These are phyloP conservation scores for Acrodontium crateriforme DNA, from an alignment of 2,329 filamentous ascomycete species.

Conservation along the genomic window DNA sequence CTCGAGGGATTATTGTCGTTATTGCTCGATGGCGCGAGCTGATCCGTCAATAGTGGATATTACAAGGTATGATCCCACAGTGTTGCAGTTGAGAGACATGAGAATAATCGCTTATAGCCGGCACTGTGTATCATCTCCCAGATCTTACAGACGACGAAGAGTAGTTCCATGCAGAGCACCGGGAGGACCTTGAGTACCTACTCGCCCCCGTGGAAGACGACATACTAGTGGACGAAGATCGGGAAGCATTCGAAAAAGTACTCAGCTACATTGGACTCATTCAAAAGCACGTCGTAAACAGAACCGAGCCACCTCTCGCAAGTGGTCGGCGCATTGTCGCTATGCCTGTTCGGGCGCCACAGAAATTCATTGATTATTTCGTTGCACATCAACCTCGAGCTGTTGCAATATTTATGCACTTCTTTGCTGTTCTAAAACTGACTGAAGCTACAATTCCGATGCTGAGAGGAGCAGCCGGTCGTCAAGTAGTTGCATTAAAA, in stretches of 20 bases:
- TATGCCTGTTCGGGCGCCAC: slow-evolving; percentile 12
- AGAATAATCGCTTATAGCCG: no score
- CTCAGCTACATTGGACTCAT: slow-evolving; percentile 12
- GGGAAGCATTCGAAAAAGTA: slow-evolving; percentile 8
- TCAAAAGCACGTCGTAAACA: slow-evolving; percentile 11
- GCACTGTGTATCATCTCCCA: no score
- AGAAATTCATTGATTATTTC: slow-evolving; percentile 11
- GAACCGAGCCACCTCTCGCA: slow-evolving; percentile 7
- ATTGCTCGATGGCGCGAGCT: no score
- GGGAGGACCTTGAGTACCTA: slow-evolving; percentile 11
- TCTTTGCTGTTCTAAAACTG: slow-evolving; percentile 14
- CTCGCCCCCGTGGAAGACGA: slow-evolving; percentile 13
- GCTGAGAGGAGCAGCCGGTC: slow-evolving; percentile 12
- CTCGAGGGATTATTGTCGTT: no score
- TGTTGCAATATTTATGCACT: slow-evolving; percentile 11
- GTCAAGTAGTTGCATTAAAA: no score
- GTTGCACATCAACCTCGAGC: slow-evolving; percentile 11
- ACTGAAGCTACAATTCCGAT: slow-evolving; percentile 10
- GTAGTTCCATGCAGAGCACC: slow-evolving; percentile 10
- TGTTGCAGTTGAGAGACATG: no score
- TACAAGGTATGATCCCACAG: no score
- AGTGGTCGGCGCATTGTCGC: slow-evolving; percentile 13
- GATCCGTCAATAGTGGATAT: no score
- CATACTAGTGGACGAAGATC: slow-evolving; percentile 7
- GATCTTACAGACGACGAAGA: slow-evolving; percentile 10